Conservation (phyloP, 345 rosid genomes). For the Physaria fendleri region DNA sequence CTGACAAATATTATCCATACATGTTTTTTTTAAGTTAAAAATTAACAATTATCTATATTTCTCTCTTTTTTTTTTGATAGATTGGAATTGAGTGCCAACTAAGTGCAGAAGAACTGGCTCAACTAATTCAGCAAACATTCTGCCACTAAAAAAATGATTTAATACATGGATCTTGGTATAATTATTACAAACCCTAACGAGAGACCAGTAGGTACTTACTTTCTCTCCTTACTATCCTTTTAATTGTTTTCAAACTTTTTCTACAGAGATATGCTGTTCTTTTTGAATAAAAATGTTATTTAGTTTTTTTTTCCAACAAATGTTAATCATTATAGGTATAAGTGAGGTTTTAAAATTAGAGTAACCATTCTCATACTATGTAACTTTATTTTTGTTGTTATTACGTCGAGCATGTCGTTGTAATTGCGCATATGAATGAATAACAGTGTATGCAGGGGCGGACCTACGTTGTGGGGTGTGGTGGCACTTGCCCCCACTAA, state of each 20-base stretch:
- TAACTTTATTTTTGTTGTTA: not conserved
- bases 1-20: not conserved
- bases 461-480: no score
- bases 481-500: no score
- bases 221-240: conserved; percentile 19
- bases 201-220: conserved; percentile 28
- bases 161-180: conserved; percentile 12
- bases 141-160: conserved; percentile 30
- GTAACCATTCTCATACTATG: conserved; percentile 7
- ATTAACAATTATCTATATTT: not conserved
- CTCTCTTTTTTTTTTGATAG: conserved; percentile 34
- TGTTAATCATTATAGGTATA: not conserved
- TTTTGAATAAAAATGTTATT: not conserved
- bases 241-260: not conserved
- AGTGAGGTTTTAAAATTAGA: not conserved
- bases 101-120: conserved; percentile 91
- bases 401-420: conserved; percentile 5
- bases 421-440: conserved; percentile 22
- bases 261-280: conserved; percentile 6
- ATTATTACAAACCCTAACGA: conserved; percentile 18
- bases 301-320: not conserved
- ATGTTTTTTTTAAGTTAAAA: not conserved
- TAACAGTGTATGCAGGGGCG: conserved; percentile 14
- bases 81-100: conserved; percentile 96
- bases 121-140: conserved; percentile 84